These are phyloP conservation scores for Trypanosoma lewisi DNA, from an alignment of 208 protist genomes.

Conservation along the genomic window DNA sequence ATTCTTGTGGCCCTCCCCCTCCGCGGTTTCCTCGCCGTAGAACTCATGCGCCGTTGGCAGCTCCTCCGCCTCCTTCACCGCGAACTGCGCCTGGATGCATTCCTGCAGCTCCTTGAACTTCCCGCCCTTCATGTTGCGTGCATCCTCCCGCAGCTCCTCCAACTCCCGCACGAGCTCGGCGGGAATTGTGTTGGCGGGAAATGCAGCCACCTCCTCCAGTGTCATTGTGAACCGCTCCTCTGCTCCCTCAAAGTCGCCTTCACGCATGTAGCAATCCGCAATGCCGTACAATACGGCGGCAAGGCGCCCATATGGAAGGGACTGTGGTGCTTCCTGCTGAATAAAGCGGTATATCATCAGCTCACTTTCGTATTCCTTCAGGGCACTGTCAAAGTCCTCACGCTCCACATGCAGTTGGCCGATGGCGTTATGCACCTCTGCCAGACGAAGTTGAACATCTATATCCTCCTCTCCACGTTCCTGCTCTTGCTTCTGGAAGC, in stretches of 20 bases:
- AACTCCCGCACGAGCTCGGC: slow-evolving; percentile 60
- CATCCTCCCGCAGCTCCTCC: slow-evolving; percentile 70
- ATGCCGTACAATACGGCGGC: slow-evolving; percentile 71
- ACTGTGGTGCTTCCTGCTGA: slow-evolving; percentile 31
- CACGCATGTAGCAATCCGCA: slow-evolving; percentile 84
- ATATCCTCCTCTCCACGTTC: slow-evolving; percentile 36
- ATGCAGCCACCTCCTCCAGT: slow-evolving; percentile 55
- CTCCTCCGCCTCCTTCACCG: slow-evolving; percentile 47
- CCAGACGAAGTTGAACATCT: slow-evolving; percentile 52
- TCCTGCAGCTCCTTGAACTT: slow-evolving; percentile 68
- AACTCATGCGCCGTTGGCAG: slow-evolving; percentile 61
- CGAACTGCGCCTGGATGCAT: slow-evolving; percentile 72
- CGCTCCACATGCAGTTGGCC: slow-evolving; percentile 76
- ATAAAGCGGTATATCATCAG: slow-evolving; percentile 75
- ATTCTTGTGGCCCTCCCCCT: slow-evolving; percentile 18
- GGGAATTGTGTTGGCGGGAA: slow-evolving; percentile 50
- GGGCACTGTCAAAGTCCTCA: slow-evolving; percentile 73
- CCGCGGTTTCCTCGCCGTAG: slow-evolving; percentile 43
- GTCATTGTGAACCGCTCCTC: slow-evolving; percentile 63
- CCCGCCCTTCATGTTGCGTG: slow-evolving; percentile 74
- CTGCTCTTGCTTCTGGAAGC: slow-evolving; percentile 66
- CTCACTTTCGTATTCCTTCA: slow-evolving; percentile 83
- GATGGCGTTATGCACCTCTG: slow-evolving; percentile 83
- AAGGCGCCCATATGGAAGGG: slow-evolving; percentile 50
- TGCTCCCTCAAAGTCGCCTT: slow-evolving; percentile 80